These are phyloP conservation scores for Bifiguratus adelaidae DNA, from an alignment of 192 early-diverging fungal species.

Conservation along the genomic window DNA sequence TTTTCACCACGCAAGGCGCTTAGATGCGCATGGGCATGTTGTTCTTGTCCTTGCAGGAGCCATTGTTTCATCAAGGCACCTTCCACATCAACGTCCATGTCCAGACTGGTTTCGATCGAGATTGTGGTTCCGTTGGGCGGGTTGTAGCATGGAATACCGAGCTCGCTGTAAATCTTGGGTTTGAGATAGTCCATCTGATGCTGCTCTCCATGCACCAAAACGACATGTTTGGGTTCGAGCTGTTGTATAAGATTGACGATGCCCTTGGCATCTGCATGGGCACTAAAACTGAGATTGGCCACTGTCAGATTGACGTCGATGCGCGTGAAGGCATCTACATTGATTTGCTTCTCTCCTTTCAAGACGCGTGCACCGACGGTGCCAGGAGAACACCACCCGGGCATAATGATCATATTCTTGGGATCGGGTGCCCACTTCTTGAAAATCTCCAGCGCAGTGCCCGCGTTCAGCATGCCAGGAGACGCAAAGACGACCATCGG, in stretches of 20 bases:
- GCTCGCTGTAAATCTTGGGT: slow-evolving; percentile 71
- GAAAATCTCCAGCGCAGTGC: slow-evolving; percentile 89
- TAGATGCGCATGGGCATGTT: too few species aligned
- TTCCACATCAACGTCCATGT: slow-evolving; percentile 49
- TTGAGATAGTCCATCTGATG: slow-evolving; percentile 78
- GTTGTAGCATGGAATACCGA: slow-evolving; percentile 72
- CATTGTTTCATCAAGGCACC: slow-evolving; percentile 30
- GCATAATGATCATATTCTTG: slow-evolving; percentile 95
- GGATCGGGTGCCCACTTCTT: slow-evolving; percentile 91
- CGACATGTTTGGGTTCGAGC: slow-evolving; percentile 79
- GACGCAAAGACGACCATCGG: slow-evolving; percentile 95
- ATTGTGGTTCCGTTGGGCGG: slow-evolving; percentile 83
- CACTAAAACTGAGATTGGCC: slow-evolving; percentile 91
- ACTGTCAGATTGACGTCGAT: slow-evolving; percentile 86
- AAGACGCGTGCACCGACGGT: slow-evolving; percentile 93
- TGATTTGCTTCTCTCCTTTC: slow-evolving; percentile 76
- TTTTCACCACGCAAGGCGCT: too few species aligned
- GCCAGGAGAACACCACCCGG: slow-evolving; percentile 94
- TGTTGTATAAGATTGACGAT: slow-evolving; percentile 93
- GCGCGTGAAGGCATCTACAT: slow-evolving; percentile 65
- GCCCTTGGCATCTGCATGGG: slow-evolving; percentile 96
- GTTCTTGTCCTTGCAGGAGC: too few species aligned
- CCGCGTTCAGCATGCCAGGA: slow-evolving; percentile 97
- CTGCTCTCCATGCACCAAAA: slow-evolving; percentile 94
- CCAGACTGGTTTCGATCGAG: slow-evolving; percentile 51